Base-by-base conservation (phyloP, 805 yeast species). In the Hanseniaspora occidentalis region DNA sequence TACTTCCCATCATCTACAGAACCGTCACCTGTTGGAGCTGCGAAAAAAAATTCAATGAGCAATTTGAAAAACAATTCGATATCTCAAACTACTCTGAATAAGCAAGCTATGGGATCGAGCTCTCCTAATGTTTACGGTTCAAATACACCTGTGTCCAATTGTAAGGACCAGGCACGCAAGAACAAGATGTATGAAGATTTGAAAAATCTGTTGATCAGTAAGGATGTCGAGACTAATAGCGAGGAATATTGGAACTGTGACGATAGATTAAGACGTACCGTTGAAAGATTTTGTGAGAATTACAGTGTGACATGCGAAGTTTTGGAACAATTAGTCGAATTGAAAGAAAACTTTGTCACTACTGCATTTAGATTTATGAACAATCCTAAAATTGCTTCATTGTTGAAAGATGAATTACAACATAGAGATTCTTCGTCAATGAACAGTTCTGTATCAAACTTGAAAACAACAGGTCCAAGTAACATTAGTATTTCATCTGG, bases 301-400 rank as follows among this genome's bases (percentile, higher is more conserved):
- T 51, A 65, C 3, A 61, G 57, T 11, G 48, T 61, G 1, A 50
- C 64, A 3, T 53, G 62, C 18, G 46, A 54, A 3, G 48, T 75
- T 11, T 71, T 78, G 6, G 68, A 69, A 34, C 81, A 73, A 46
- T 63, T 83, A 48, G 71, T 78, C 27, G 82, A 78, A 33, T 86
- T 81, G 51, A 67, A 85, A 42, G 85, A 79, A 43, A 71, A 77
- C 3, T 69, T 82, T 20, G 56, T 80, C 37, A 82, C 77, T 49
- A 80, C 80, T 52, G 80, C 84, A 13, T 78, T 89, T 0, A 67
- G 92, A 50, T 76, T 80, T 42, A 77, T 83, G 85, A 79, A 79
- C 48, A 77, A 77, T 45, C 82, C 79, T 50, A 71, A 79, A 49
- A 73, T 77, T 43, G 70, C 74, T 26, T 78, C 77, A 39, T 54